Evolutionary conservation across 345 rosid genomes (phyloP).

Genomic region (Camelina laxa): DNA sequence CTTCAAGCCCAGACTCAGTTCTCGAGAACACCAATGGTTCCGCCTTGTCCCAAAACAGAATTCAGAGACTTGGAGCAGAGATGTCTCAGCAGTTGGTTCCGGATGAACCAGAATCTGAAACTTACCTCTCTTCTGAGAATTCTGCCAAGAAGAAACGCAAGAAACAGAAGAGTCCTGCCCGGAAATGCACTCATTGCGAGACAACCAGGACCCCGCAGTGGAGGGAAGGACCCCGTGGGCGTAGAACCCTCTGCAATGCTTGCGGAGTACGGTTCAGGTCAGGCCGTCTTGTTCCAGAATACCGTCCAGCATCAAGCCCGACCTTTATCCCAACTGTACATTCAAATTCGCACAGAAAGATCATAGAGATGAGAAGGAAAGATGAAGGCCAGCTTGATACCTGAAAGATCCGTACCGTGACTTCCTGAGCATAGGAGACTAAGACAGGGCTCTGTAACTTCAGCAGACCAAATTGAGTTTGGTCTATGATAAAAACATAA

Average conservation of each 20-base stretch:
- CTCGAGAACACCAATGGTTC: constrained; percentile 69
- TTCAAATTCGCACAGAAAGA: constrained; percentile 83
- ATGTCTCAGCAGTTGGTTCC: constrained; percentile 29
- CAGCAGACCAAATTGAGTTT: constrained; percentile 38
- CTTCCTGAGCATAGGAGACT: constrained; percentile 34
- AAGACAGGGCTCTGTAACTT: constrained; percentile 20
- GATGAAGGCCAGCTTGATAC: constrained; percentile 28
- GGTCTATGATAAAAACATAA: constrained; percentile 20
- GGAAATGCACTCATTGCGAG: constrained; percentile 78
- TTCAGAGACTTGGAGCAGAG: constrained; percentile 33
- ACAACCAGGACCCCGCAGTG: constrained; percentile 87
- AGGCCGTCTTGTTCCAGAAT: constrained; percentile 86
- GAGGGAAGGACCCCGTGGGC: constrained; percentile 95
- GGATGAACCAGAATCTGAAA: constrained; percentile 51
- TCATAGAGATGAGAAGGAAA: constrained; percentile 77
- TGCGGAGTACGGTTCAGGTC: constrained; percentile 92
- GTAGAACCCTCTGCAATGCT: constrained; percentile 94
- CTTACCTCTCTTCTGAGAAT: constrained; percentile 39
- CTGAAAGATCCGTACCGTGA: constrained; percentile 11
- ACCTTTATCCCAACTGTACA: constrained; percentile 68
- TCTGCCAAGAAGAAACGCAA: constrained; percentile 51
- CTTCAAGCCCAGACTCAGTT: constrained; percentile 77
- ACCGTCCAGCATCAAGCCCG: constrained; percentile 91
- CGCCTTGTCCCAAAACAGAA: constrained; percentile 47
- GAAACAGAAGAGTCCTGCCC: constrained; percentile 44